Evolutionary conservation across 345 rosid genomes (phyloP).

Genomic region (Eucalyptus sp.): DNA sequence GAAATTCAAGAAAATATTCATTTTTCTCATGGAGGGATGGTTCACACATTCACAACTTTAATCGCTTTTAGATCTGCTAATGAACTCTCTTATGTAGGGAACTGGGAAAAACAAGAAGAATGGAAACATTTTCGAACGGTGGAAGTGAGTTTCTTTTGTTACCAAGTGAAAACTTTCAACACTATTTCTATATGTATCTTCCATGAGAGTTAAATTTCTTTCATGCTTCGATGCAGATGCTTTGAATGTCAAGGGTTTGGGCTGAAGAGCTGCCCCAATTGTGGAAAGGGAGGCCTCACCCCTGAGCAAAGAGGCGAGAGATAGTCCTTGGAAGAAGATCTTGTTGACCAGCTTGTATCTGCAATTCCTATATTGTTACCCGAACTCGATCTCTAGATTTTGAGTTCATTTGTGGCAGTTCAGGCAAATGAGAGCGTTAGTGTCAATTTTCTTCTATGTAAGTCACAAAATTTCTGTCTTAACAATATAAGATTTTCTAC

Average conservation of each 20-base stretch:
- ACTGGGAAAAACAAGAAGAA: conserved; percentile 73
- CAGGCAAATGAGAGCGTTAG: not conserved
- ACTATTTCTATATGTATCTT: not conserved
- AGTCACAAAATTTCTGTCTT: not conserved
- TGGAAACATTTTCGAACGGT: conserved; percentile 77
- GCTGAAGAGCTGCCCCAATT: conserved; percentile 53
- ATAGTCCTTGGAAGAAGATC: not conserved
- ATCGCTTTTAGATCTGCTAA: not conserved
- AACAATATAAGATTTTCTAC: not conserved
- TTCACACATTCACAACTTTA: not conserved
- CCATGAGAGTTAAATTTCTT: not conserved
- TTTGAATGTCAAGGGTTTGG: conserved; percentile 87
- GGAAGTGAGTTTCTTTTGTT: conserved; percentile 45
- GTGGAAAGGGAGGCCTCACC: conserved; percentile 66
- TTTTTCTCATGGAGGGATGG: not conserved
- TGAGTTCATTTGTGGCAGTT: not conserved
- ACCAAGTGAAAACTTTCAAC: not conserved
- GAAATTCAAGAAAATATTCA: not conserved
- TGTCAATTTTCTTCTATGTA: not conserved
- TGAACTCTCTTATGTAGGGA: conserved; percentile 21
- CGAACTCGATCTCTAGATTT: not conserved
- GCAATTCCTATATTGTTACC: not conserved
- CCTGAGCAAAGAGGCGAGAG: conserved; percentile 77
- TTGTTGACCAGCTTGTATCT: not conserved
- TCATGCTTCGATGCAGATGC: conserved; percentile 25